Evolutionary conservation across 2,329 filamentous ascomycete species (phyloP).

Genomic region (Emmonsiellopsis sp.): DNA sequence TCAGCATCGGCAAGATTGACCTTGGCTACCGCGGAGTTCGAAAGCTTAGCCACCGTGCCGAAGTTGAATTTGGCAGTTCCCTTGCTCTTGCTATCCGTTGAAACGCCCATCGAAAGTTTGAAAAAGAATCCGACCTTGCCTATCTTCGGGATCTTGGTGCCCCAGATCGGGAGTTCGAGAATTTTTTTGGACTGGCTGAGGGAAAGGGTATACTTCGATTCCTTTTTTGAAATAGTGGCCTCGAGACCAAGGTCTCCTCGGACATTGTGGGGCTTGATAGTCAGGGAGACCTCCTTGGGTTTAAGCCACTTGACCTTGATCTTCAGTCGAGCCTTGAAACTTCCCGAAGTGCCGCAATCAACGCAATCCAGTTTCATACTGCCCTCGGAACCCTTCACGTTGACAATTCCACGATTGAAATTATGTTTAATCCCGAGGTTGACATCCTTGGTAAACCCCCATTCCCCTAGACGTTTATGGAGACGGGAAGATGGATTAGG

Average conservation of each 20-base stretch:
- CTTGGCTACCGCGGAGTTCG: background rate
- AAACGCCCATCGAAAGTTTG: constrained; percentile 1
- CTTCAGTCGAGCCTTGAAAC: background rate
- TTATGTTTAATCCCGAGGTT: background rate
- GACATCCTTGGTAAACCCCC: background rate
- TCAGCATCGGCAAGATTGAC: background rate
- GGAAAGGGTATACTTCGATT: background rate
- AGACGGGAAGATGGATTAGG: background rate
- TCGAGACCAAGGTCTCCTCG: constrained; percentile 4
- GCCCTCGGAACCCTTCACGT: background rate
- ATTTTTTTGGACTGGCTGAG: background rate
- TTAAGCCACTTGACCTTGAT: background rate
- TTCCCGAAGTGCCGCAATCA: background rate
- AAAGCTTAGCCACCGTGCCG: background rate
- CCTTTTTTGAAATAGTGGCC: background rate
- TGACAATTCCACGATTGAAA: background rate
- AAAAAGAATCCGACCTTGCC: constrained; percentile 1
- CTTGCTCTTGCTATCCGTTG: background rate
- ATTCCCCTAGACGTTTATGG: background rate
- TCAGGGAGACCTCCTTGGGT: constrained; percentile 3
- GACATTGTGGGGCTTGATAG: background rate
- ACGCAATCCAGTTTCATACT: background rate
- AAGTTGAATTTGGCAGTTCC: background rate
- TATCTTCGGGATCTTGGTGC: background rate
- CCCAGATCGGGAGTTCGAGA: background rate